Evolutionary conservation across 768 basidiomycete species (phyloP).

Genomic region (Pleurotus djamor): DNA sequence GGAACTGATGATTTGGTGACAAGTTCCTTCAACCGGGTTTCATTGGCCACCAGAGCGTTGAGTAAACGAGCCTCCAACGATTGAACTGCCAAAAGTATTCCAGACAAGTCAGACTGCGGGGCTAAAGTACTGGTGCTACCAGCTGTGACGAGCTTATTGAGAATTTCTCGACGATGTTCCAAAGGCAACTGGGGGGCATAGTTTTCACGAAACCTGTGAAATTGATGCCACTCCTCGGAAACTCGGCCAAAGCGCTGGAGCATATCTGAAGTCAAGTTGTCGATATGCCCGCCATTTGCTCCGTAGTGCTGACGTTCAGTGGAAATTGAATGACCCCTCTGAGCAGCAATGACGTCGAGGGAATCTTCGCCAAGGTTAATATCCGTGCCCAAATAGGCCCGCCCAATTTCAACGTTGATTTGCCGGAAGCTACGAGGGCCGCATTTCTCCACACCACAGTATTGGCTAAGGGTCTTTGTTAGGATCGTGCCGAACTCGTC

Average conservation of each 20-base stretch:
- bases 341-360: conserved; percentile 9
- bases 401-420: conserved; percentile 13
- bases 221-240: conserved; percentile 18
- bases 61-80: no score
- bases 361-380: conserved; percentile 12
- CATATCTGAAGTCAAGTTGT: conserved; percentile 13
- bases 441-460: conserved; percentile 8
- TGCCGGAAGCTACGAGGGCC: conserved; percentile 12
- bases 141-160: background rate
- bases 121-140: no score
- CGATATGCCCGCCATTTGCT: conserved; percentile 11
- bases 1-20: no score
- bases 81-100: no score
- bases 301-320: conserved; percentile 13
- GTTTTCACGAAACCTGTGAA: conserved; percentile 11
- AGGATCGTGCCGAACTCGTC: background rate
- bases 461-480: background rate
- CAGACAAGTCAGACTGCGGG: no score
- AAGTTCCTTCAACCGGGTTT: no score
- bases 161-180: background rate
- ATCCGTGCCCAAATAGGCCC: conserved; percentile 16
- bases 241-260: conserved; percentile 12
- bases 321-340: conserved; percentile 11
- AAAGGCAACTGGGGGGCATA: conserved; percentile 12
- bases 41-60: no score